Evolutionary conservation across 352 stramenopile species (phyloP).

Genomic region (Poterioochromonas sp.): DNA sequence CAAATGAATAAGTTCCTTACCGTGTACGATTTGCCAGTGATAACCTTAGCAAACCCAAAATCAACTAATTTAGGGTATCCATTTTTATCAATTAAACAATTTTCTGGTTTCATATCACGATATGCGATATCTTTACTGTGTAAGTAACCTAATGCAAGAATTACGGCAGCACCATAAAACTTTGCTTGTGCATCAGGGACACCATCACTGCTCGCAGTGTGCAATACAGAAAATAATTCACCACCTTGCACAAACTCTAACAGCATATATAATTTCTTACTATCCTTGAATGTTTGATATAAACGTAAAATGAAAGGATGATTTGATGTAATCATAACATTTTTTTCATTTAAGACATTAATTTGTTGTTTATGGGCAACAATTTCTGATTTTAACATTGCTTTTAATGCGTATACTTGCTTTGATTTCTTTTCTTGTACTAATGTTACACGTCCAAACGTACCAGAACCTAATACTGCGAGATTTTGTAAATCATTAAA

Average conservation of each 20-base stretch:
- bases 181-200: constrained; percentile 57
- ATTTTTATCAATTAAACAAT: constrained; percentile 70
- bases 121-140: constrained; percentile 74
- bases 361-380: constrained; percentile 91
- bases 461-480: constrained; percentile 68
- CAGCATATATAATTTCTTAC: constrained; percentile 93
- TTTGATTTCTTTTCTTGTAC: constrained; percentile 64
- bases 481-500: constrained; percentile 24
- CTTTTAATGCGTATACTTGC: constrained; percentile 86
- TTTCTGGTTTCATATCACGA: constrained; percentile 83
- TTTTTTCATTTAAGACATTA: constrained; percentile 96
- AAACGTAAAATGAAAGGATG: constrained; percentile 96
- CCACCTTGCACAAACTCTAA: constrained; percentile 94
- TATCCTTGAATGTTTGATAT: constrained; percentile 84
- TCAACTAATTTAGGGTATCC: constrained; percentile 75
- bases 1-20: no score
- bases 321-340: constrained; percentile 88
- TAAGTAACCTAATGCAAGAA: constrained; percentile 61
- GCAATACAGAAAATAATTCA: constrained; percentile 89
- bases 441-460: constrained; percentile 88
- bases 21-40: constrained; percentile 75
- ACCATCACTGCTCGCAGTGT: constrained; percentile 54
- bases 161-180: constrained; percentile 64
- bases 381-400: constrained; percentile 89
- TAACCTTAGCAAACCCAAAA: constrained; percentile 74